Base-by-base conservation (phyloP, 2,329 filamentous ascomycete genomes). In the Colletotrichum somersetense region DNA sequence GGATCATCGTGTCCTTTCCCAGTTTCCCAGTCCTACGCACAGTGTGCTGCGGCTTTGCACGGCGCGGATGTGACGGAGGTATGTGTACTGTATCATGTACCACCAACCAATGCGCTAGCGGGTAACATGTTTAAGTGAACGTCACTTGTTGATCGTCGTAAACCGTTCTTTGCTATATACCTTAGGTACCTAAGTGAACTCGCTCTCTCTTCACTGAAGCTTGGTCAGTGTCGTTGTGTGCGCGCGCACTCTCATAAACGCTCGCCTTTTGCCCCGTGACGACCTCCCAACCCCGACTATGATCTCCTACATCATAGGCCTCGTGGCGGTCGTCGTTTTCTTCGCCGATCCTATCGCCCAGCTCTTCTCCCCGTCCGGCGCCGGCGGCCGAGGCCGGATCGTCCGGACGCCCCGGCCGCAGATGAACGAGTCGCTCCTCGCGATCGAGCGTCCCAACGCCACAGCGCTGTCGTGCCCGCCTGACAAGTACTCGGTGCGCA, bases 341-440 rank as follows among this genome's bases (percentile, higher is more conserved):
- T 80, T 85, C 72, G 81, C 81, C 69, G 84, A 85, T 72, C 86
- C 85, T 11, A 78, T 87, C 50, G 76, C 77, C 67, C 76, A 83
- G 56, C 77, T 83, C 73, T 74, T 85, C 48, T 83, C 78, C 26
- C 76, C 77, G 23, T 64, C 73, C 71, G 59, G 66, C 20, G 23
- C 52, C 20, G 12, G 66, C 16, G 26, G 61, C 74, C 58, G 66
- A 33, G 48, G 46, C 61, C 20, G 67, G 75, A 74, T 69, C 76
- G 62, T 73, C 74, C 81, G 79, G 44, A 81, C 81, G 33, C 81
- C 84, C 38, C 81, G 84, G 46, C 87, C 87, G 3, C 78, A 78
- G 53, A 81, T 89, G 66, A 87, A 88, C 74, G 83, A 87, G 77
- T 85, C 85, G 59, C 80, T 88, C 46, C 78, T 89, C 63, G 87